These are phyloP conservation scores for Trichophyton benhamiae DNA, from an alignment of 2,329 filamentous ascomycete genomes.

Conservation along the genomic window DNA sequence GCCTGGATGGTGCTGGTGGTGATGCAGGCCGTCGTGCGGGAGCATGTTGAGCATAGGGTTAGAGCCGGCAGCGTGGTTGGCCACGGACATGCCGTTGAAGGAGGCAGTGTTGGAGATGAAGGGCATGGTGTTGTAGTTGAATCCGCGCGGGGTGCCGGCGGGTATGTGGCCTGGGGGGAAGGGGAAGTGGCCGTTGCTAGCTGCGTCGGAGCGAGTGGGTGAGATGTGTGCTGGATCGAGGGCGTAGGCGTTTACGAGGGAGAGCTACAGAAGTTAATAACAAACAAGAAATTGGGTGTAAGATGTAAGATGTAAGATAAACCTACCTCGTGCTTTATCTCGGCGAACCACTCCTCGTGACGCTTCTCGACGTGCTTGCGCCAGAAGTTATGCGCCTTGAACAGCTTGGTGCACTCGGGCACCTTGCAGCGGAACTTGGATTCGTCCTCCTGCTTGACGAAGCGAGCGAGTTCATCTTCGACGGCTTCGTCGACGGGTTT, in stretches of 20 bases:
- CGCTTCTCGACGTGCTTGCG: constrained; percentile 96
- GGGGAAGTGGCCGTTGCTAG: constrained; percentile 91
- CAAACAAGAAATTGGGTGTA: not conserved
- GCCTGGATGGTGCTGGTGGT: constrained; percentile 43
- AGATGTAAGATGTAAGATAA: too few species aligned
- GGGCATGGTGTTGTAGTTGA: constrained; percentile 65
- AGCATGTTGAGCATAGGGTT: constrained; percentile 7
- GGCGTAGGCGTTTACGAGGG: constrained; percentile 87
- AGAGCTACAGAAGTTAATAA: constrained; percentile 44
- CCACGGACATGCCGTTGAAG: not conserved
- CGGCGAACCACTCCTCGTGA: constrained; percentile 75
- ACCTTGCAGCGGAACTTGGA: constrained; percentile 95
- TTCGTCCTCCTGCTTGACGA: constrained; percentile 94
- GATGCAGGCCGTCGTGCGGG: constrained; percentile 26
- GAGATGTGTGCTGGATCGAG: constrained; percentile 90
- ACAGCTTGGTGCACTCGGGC: constrained; percentile 88
- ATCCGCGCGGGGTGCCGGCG: constrained; percentile 78
- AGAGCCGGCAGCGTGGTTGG: not conserved
- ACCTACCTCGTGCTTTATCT: constrained; percentile 65
- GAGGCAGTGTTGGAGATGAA: constrained; percentile 35
- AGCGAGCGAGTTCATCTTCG: constrained; percentile 73
- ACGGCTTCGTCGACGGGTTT: constrained; percentile 75
- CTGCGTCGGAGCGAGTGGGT: constrained; percentile 82
- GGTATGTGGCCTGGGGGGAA: constrained; percentile 61
- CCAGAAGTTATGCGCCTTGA: constrained; percentile 97